Percentiles rank a stretch among this genome's conserved stretches.
These are phyloP conservation scores for Kwoniella shandongensis DNA, from an alignment of 768 basidiomycete species.

Conservation along the genomic window DNA sequence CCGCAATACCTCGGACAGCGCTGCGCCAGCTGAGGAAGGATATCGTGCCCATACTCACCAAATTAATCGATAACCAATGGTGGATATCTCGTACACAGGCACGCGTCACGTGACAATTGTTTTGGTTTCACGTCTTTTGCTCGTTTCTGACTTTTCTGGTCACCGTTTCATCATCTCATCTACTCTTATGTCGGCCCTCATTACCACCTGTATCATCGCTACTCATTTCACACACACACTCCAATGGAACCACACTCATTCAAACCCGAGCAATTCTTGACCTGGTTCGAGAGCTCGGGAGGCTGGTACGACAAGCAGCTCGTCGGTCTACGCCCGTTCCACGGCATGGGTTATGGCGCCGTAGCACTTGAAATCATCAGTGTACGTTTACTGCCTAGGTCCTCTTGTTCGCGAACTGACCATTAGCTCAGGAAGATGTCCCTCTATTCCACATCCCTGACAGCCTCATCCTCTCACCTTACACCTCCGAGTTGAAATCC, in stretches of 20 bases:
- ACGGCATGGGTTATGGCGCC: slow-evolving; percentile 65
- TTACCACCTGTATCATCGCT: no score
- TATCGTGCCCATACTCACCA: no score
- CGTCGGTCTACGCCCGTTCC: slow-evolving; percentile 47
- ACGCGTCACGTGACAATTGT: neutral
- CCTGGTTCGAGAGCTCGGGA: slow-evolving; percentile 28
- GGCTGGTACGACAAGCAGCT: slow-evolving; percentile 36
- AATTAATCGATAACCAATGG: no score
- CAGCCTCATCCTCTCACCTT: slow-evolving; percentile 70
- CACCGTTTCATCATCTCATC: no score
- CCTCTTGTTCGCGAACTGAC: neutral
- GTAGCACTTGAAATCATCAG: slow-evolving; percentile 72
- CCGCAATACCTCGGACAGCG: no score
- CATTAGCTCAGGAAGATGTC: slow-evolving; percentile 63
- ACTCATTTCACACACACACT: no score
- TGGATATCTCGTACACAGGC: no score
- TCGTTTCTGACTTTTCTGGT: no score
- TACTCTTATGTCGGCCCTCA: no score
- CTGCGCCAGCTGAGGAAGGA: no score
- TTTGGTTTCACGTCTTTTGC: no score
- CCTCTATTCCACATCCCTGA: slow-evolving; percentile 81
- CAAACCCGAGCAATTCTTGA: slow-evolving; percentile 19
- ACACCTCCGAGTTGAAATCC: slow-evolving; percentile 67
- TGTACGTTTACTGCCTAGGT: slow-evolving; percentile 56
- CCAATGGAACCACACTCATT: neutral